These are phyloP conservation scores for Penicillium coprophilum DNA, from an alignment of 495 filamentous ascomycete species.

Conservation along the genomic window DNA sequence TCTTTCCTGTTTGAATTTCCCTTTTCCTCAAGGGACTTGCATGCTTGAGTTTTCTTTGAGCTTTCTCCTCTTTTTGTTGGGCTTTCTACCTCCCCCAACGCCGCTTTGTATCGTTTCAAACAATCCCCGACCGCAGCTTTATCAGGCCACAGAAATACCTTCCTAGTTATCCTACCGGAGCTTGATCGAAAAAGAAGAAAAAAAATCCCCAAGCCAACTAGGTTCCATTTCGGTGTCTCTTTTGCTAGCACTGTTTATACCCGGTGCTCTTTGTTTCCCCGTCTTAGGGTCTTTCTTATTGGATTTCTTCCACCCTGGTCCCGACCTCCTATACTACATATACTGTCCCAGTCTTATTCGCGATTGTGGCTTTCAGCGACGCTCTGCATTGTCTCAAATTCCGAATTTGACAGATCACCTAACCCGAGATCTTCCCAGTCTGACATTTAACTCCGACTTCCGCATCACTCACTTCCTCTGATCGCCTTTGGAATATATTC, in stretches of 20 bases:
- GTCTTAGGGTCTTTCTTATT: slow-evolving; percentile 11
- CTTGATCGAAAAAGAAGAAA: neutral
- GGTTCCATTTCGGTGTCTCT: slow-evolving; percentile 2
- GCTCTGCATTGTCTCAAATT: slow-evolving; percentile 14
- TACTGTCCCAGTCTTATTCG: slow-evolving; percentile 12
- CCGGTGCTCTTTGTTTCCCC: slow-evolving; percentile 18
- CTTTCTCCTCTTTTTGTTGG: slow-evolving; percentile 12
- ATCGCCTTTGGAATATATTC: slow-evolving; percentile 19
- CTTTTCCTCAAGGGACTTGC: slow-evolving; percentile 15
- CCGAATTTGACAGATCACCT: slow-evolving; percentile 12
- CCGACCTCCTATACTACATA: slow-evolving; percentile 17
- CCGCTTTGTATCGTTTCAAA: slow-evolving; percentile 11
- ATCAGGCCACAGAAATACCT: neutral
- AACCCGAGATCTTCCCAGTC: slow-evolving; percentile 4
- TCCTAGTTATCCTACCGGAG: neutral
- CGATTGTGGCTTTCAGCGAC: slow-evolving; percentile 16
- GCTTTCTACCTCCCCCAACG: slow-evolving; percentile 4
- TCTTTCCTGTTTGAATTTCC: slow-evolving; percentile 18
- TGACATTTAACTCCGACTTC: slow-evolving; percentile 20
- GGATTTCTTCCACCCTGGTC: slow-evolving; percentile 5
- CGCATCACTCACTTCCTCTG: slow-evolving; percentile 21
- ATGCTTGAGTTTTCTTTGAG: slow-evolving; percentile 16
- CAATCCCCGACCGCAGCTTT: slow-evolving; percentile 12
- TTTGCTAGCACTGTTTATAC: slow-evolving; percentile 12
- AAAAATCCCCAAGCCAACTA: neutral